Percentiles rank a stretch among this genome's conserved stretches.
Evolutionary conservation across 768 basidiomycete species (phyloP).

Genomic region (Calocera viscosa): DNA sequence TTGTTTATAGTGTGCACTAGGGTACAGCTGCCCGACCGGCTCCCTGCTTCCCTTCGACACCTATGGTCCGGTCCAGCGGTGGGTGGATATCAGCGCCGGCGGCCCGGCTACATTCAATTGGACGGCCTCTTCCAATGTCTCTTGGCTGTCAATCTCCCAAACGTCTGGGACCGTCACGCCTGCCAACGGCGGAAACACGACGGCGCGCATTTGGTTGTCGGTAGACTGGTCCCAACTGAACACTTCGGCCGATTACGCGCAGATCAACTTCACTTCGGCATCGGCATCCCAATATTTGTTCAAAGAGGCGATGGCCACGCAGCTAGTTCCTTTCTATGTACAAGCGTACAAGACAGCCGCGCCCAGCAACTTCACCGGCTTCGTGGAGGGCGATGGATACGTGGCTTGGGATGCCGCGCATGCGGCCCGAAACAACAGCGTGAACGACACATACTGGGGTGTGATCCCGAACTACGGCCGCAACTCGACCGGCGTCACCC

Average conservation of each 20-base stretch:
- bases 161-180: constrained; percentile 40
- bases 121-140: constrained; percentile 36
- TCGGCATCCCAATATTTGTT: background rate
- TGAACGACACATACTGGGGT: constrained; percentile 44
- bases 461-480: constrained; percentile 49
- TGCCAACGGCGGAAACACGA: constrained; percentile 25
- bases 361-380: constrained; percentile 30
- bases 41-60: constrained; percentile 40
- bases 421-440: constrained; percentile 36
- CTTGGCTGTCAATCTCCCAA: constrained; percentile 43
- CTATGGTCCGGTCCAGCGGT: constrained; percentile 42
- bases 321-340: background rate
- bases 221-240: constrained; percentile 40
- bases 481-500: constrained; percentile 49
- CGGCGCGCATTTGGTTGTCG: constrained; percentile 42
- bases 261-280: background rate
- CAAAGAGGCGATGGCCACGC: background rate
- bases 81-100: constrained; percentile 49
- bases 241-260: background rate
- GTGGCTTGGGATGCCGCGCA: constrained; percentile 59
- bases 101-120: constrained; percentile 48
- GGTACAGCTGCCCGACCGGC: constrained; percentile 18
- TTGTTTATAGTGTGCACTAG: background rate
- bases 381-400: constrained; percentile 51
- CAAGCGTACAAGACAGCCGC: background rate